phyloP scores from a whole-genome alignment of 116 monocot species.

The Cymodocea nodosa region DNA sequence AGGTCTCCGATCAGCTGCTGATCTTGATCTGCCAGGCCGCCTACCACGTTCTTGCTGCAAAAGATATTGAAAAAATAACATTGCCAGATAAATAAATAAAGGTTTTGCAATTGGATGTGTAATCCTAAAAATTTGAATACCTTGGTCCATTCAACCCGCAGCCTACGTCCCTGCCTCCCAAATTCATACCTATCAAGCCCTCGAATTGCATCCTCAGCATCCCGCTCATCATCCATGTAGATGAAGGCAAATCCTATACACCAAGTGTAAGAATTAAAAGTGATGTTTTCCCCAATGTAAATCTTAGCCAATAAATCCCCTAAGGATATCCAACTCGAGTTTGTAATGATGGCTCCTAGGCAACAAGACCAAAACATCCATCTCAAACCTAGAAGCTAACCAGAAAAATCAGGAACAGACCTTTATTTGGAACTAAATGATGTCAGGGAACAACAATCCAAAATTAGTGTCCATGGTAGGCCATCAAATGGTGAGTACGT shows the following conservation, averaged over 20 bases:
- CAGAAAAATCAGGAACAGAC: slow-evolving; percentile 68
- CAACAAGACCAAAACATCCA: neutral
- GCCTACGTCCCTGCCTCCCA: slow-evolving; percentile 74
- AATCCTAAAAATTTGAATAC: slow-evolving; percentile 9
- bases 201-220: slow-evolving; percentile 90
- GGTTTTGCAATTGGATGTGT: neutral
- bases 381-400: slow-evolving; percentile 35
- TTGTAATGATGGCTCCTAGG: neutral
- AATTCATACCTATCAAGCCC: slow-evolving; percentile 76
- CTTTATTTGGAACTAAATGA: slow-evolving; percentile 61
- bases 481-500: slow-evolving; percentile 32
- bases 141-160: slow-evolving; percentile 97
- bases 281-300: neutral
- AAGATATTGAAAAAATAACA: slow-evolving; percentile 1
- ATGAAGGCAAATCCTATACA: slow-evolving; percentile 83
- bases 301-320: neutral
- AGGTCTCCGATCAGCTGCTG: slow-evolving; percentile 48
- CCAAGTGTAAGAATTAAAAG: neutral
- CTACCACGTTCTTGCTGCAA: slow-evolving; percentile 64
- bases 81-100: neutral
- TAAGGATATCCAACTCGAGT: neutral
- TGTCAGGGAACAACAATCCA: slow-evolving; percentile 57
- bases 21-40: slow-evolving; percentile 44
- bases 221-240: slow-evolving; percentile 98
- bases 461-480: slow-evolving; percentile 41